A percentile compares a stretch with the other conserved stretches of the same genome.
These are phyloP conservation scores for Eimeria falciformis DNA, from an alignment of 169 alveolate genomes.

Conservation along the genomic window DNA sequence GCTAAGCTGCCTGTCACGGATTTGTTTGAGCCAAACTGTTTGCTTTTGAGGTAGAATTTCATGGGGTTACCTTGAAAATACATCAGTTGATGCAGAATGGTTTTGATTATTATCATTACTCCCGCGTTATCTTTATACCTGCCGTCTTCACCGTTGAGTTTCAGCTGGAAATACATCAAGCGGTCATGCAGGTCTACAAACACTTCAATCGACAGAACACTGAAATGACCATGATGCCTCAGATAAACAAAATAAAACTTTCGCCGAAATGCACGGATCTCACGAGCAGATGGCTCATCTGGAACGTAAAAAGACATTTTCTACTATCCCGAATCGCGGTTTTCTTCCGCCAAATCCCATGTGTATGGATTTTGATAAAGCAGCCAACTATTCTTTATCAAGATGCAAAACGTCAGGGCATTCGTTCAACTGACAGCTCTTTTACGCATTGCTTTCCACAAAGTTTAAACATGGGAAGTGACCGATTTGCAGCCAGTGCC, in stretches of 20 bases:
- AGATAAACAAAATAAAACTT: neutral
- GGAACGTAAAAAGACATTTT: conserved; percentile 5
- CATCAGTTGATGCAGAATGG: conserved; percentile 11
- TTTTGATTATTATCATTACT: neutral
- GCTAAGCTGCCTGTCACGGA: neutral
- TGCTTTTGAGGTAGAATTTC: neutral
- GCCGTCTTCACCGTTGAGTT: neutral
- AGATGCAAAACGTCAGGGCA: no score
- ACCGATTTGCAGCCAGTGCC: no score
- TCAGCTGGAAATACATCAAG: neutral
- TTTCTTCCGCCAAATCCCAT: no score
- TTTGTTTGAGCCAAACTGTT: neutral
- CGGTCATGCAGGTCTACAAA: neutral
- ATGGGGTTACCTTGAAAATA: neutral
- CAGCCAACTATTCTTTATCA: no score
- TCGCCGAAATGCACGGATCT: neutral
- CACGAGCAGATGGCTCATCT: neutral
- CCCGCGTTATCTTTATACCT: neutral
- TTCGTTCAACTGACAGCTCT: no score
- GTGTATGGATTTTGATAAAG: no score
- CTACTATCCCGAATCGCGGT: neutral
- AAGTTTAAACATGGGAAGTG: no score
- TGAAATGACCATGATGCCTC: neutral
- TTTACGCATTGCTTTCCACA: no score
- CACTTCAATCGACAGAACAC: neutral